Conservation (phyloP, 139 green algal genomes). For the Auxenochlorella pyrenoidosa region DNA sequence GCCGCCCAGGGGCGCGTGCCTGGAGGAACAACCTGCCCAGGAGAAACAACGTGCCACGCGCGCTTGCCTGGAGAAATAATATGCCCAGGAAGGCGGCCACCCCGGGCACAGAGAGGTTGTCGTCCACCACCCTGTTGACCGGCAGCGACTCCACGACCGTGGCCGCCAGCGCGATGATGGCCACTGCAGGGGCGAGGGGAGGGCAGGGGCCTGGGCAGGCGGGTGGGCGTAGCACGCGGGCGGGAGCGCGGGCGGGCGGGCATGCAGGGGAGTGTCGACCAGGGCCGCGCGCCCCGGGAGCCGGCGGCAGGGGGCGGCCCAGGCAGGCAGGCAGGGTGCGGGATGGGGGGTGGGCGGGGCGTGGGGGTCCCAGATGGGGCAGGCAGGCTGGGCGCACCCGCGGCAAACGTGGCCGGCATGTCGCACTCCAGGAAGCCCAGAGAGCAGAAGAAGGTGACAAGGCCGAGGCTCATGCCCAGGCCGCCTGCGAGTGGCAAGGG, state of each 20-base stretch:
- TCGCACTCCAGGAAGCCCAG: conserved; percentile 67
- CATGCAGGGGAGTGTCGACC: background rate
- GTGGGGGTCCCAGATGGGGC: background rate
- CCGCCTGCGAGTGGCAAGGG: conserved; percentile 47
- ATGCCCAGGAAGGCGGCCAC: conserved; percentile 35
- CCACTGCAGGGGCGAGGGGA: conserved; percentile 48
- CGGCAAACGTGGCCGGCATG: conserved; percentile 9
- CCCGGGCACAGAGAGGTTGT: conserved; percentile 93
- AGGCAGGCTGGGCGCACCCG: background rate
- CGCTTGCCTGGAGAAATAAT: conserved; percentile 24
- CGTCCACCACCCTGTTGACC: conserved; percentile 83
- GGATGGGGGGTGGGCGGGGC: background rate
- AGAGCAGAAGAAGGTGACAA: conserved; percentile 61
- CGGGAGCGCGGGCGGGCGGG: background rate
- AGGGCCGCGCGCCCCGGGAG: too few species aligned
- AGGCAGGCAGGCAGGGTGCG: background rate
- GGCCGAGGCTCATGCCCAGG: conserved; percentile 58
- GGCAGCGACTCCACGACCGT: conserved; percentile 90
- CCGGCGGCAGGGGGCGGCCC: too few species aligned
- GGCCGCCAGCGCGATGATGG: conserved; percentile 56
- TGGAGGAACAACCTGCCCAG: too few species aligned
- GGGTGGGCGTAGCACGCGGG: background rate
- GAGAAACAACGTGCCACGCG: too few species aligned
- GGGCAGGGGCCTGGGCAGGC: background rate
- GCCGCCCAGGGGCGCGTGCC: too few species aligned